These are phyloP conservation scores for Besnoitia besnoiti DNA, from an alignment of 169 alveolate genomes.

Conservation along the genomic window DNA sequence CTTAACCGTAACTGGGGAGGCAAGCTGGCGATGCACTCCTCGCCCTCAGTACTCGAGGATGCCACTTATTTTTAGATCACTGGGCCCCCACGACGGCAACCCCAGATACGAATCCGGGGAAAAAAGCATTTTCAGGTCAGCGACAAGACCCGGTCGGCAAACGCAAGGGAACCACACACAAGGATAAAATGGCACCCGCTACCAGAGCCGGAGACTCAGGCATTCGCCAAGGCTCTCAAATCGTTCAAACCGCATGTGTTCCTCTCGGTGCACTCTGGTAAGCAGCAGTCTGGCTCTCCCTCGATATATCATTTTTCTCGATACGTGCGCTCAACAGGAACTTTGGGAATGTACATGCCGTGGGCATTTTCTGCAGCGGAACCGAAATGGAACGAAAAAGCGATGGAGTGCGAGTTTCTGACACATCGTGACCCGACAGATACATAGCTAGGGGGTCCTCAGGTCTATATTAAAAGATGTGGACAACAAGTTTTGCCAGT, in stretches of 20 bases:
- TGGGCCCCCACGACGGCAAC: slow-evolving; percentile 7
- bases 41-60: too few relatives aligned
- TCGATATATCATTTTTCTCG: too few relatives aligned
- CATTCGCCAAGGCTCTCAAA: neutral
- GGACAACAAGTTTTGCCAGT: slow-evolving; percentile 34
- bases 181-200: neutral
- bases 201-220: slow-evolving; percentile 55
- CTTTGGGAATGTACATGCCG: slow-evolving; percentile 52
- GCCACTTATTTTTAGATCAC: slow-evolving; percentile 16
- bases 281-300: neutral
- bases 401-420: slow-evolving; percentile 11
- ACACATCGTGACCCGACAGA: neutral
- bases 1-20: slow-evolving; percentile 61
- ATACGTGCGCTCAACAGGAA: neutral
- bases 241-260: slow-evolving; percentile 40
- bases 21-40: neutral
- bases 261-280: slow-evolving; percentile 57
- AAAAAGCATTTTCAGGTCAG: slow-evolving; percentile 40
- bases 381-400: neutral
- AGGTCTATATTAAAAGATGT: slow-evolving; percentile 17
- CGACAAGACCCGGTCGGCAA: neutral
- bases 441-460: neutral
- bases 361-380: slow-evolving; percentile 50
- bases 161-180: neutral
- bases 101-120: slow-evolving; percentile 44